Evolutionary conservation across 2,329 filamentous ascomycete genomes (phyloP).

Genomic region (Fulvia fulva): DNA sequence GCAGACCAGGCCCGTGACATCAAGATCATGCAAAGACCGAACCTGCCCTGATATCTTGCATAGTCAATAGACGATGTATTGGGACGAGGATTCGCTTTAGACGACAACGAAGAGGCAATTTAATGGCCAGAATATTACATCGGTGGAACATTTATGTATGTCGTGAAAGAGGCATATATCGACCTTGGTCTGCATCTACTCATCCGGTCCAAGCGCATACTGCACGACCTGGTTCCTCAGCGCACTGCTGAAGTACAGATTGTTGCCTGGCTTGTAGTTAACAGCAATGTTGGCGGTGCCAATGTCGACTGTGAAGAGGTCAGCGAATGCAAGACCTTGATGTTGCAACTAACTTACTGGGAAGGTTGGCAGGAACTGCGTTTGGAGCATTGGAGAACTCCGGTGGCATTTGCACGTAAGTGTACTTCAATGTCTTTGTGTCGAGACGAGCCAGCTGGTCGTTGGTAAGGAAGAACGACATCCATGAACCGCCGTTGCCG

Average conservation of each 20-base stretch:
- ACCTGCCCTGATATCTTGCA: too few relatives aligned
- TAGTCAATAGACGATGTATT: too few relatives aligned
- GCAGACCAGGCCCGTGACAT: not conserved
- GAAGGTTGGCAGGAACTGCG: constrained; percentile 8
- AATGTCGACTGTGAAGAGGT: not conserved
- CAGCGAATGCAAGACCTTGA: not conserved
- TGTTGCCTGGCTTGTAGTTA: constrained; percentile 15
- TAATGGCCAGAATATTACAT: not conserved
- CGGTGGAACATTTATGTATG: not conserved
- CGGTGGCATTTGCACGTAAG: constrained; percentile 5
- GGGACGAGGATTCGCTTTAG: too few relatives aligned
- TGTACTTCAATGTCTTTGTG: constrained; percentile 11
- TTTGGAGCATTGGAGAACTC: constrained; percentile 11
- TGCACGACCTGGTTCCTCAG: constrained; percentile 5
- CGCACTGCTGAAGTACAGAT: constrained; percentile 12
- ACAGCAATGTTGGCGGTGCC: constrained; percentile 10
- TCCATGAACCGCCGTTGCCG: constrained; percentile 11
- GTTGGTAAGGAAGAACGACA: constrained; percentile 10
- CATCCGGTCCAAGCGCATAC: not conserved
- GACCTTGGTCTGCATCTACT: not conserved
- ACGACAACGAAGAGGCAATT: too few relatives aligned
- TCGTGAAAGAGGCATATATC: not conserved
- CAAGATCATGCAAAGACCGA: too few relatives aligned
- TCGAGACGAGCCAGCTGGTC: constrained; percentile 13
- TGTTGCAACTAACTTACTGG: constrained; percentile 2